Evolutionary conservation across 768 basidiomycete species (phyloP).

Genomic region (Calocybe gangraenosa): DNA sequence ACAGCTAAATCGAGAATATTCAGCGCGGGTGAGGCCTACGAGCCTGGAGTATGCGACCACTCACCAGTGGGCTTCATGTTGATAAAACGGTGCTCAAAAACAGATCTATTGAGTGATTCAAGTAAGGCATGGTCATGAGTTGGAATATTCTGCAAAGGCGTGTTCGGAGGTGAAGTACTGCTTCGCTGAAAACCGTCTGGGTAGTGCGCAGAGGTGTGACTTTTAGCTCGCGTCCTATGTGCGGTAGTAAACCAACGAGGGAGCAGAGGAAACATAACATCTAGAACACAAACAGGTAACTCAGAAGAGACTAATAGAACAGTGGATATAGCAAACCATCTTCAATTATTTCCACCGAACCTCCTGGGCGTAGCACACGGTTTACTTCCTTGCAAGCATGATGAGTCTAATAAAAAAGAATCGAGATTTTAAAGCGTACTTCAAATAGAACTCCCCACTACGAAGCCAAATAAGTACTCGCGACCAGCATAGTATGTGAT

Average conservation of each 20-base stretch:
- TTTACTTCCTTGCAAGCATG: conserved; percentile 56
- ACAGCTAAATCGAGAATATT: conserved; percentile 38
- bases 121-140: conserved; percentile 67
- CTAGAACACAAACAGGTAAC: too few species aligned
- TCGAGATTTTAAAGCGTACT: conserved; percentile 29
- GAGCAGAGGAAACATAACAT: conserved; percentile 70
- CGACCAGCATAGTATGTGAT: conserved; percentile 6
- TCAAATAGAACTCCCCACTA: conserved; percentile 71
- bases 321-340: conserved; percentile 58
- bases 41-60: conserved; percentile 11
- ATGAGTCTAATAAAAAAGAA: neutral
- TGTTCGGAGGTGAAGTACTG: conserved; percentile 29
- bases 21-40: neutral
- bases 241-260: conserved; percentile 78
- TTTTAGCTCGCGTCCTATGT: conserved; percentile 48
- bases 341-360: conserved; percentile 68
- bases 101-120: conserved; percentile 60
- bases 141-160: conserved; percentile 27
- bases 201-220: conserved; percentile 45
- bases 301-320: too few species aligned
- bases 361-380: conserved; percentile 65
- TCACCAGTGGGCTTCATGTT: conserved; percentile 66
- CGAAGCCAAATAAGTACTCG: neutral
- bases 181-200: conserved; percentile 41
- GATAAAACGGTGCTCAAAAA: conserved; percentile 70